Evolutionary conservation across 805 yeast species (phyloP).

Genomic region (Saturnispora besseyi): DNA sequence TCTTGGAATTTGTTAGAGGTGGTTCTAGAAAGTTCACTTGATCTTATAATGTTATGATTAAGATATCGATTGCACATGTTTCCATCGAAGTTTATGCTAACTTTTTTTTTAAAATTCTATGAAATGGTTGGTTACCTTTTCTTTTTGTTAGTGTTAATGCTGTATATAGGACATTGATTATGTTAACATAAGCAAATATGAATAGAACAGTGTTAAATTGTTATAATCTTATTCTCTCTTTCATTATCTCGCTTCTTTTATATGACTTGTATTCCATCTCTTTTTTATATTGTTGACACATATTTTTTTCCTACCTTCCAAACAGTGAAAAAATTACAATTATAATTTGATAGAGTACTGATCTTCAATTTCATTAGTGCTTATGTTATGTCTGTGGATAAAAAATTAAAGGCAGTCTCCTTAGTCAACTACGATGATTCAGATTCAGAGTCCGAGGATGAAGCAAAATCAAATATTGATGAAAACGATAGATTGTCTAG

Average conservation of each 20-base stretch:
- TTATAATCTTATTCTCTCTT: neutral
- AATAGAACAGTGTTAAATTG: too few relatives aligned
- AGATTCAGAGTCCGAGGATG: neutral
- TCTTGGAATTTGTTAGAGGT: conserved; percentile 89
- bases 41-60: conserved; percentile 1
- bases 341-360: neutral
- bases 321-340: neutral
- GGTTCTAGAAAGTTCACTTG: conserved; percentile 76
- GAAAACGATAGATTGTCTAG: neutral
- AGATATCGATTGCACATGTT: neutral
- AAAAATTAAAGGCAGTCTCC: neutral
- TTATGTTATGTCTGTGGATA: neutral
- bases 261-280: neutral
- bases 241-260: neutral
- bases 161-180: conserved; percentile 1
- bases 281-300: neutral
- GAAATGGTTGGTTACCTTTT: neutral
- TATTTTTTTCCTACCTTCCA: neutral
- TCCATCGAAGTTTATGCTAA: neutral
- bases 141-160: neutral
- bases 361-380: neutral
- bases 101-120: neutral
- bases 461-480: neutral
- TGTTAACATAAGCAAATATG: neutral
- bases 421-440: neutral